Base-by-base conservation (phyloP, 2,329 filamentous ascomycete genomes). In the Talaromyces sp. region DNA sequence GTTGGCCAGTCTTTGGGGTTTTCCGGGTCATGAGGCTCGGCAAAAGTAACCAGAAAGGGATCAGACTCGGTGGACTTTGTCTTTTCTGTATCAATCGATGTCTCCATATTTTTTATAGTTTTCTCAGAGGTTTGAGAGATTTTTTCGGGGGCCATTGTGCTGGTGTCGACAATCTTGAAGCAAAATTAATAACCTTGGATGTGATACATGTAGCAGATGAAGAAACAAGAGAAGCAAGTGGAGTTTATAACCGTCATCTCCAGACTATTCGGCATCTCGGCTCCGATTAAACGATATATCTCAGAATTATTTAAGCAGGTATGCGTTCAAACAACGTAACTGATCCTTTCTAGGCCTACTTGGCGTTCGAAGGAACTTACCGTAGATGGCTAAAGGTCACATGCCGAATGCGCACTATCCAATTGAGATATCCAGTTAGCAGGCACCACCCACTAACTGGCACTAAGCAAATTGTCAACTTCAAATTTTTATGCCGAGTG, bases 1-100 rank as follows among this genome's bases (percentile, higher is more conserved):
- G 73, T 73, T 0, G 76, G 67, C 84, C 85, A 88, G 73, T 54
- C 51, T 54, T 31, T 31, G 10, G 51, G 51, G 51, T 54, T 54
- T 54, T 54, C 29, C 36, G 71, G 65, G 60, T 76, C 74, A 64
- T 82, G 75, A 3, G 82, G 81, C 0, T 80, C 81, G 19, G 80
- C 75, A 81, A 84, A 77, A 25, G 51, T 62, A 17, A 72, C 70
- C n/a, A 70, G 65, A 22, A 66, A 68, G 31, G 65, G 68, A 19
- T 69, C 67, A 29, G 40, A 22, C 11, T 47, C 40, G 15, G 17
- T 11, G 7, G 49, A 7, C 2, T 27, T 22, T 49, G 45, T 13
- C 22, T 27, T 27, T 27, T 27, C 22, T 49, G 45, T 7, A 27
- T 27, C 22, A 10, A 49, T 8, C 1, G 45, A 5, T 15, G 22